These are phyloP conservation scores for Phytophthora citricola DNA, from an alignment of 352 stramenopile species.

Conservation along the genomic window DNA sequence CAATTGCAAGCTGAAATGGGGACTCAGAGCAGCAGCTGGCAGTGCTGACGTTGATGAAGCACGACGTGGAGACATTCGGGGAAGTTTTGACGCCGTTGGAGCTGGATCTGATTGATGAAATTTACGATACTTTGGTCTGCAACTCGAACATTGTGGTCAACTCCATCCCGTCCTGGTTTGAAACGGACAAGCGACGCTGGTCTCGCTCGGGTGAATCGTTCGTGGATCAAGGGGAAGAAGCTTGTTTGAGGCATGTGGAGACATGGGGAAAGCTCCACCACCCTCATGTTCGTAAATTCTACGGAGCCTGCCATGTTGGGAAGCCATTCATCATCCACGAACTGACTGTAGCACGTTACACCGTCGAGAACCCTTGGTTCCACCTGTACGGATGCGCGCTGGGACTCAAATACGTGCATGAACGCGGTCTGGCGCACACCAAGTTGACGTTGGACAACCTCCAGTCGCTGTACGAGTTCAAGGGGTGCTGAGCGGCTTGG, in stretches of 20 bases:
- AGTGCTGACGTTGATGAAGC: slow-evolving; percentile 31
- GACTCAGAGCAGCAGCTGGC: slow-evolving; percentile 19
- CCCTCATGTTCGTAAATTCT: slow-evolving; percentile 24
- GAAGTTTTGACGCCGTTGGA: slow-evolving; percentile 7
- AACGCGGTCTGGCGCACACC: slow-evolving; percentile 2
- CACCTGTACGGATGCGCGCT: slow-evolving; percentile 3
- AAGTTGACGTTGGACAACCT: not conserved
- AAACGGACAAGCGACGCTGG: not conserved
- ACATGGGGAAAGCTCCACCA: slow-evolving; percentile 13
- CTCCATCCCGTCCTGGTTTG: slow-evolving; percentile 12
- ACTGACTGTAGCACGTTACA: not conserved
- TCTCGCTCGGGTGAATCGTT: not conserved
- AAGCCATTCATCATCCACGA: slow-evolving; percentile 9
- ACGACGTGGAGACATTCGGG: slow-evolving; percentile 10
- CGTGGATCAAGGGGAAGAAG: not conserved
- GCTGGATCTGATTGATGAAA: slow-evolving; percentile 1
- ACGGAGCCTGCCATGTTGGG: slow-evolving; percentile 30
- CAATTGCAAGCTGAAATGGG: slow-evolving; percentile 7
- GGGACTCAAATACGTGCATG: slow-evolving; percentile 18
- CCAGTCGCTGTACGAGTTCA: slow-evolving; percentile 5
- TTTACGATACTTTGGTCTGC: slow-evolving; percentile 12
- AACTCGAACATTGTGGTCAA: not conserved
- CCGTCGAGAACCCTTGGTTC: not conserved
- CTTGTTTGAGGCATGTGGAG: slow-evolving; percentile 4
- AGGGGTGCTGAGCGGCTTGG: slow-evolving; percentile 8